Evolutionary conservation across 768 basidiomycete species (phyloP).

Genomic region (Rhodotorula toruloides): DNA sequence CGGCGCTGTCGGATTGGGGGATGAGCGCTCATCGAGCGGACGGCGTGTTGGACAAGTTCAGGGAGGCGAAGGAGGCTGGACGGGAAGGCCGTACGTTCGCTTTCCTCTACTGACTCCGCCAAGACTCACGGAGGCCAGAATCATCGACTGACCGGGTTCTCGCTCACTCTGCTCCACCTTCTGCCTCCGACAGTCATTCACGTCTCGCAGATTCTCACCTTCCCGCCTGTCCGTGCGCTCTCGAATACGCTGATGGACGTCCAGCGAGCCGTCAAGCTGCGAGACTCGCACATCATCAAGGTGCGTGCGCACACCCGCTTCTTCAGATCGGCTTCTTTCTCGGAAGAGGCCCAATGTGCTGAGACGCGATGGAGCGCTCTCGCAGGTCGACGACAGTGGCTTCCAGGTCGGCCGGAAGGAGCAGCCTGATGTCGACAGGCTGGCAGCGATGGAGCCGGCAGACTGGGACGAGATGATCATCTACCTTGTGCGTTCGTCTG

Average conservation of each 20-base stretch:
- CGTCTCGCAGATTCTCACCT: not conserved
- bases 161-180: not conserved
- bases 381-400: constrained; percentile 36
- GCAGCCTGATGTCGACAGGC: constrained; percentile 1
- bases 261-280: constrained; percentile 5
- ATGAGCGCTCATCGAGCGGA: not conserved
- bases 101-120: not conserved
- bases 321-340: too few species aligned
- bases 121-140: too few species aligned
- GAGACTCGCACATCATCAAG: constrained; percentile 2
- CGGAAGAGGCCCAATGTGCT: too few species aligned
- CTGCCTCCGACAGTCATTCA: not conserved
- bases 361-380: rapidly evolving
- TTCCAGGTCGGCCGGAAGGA: constrained; percentile 28
- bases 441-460: constrained; percentile 8
- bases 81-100: not conserved
- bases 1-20: constrained; percentile 4
- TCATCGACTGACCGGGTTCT: too few species aligned
- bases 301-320: not conserved
- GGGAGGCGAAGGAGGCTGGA: constrained; percentile 3
- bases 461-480: constrained; percentile 32
- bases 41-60: not conserved
- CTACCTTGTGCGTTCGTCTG: constrained; percentile 28
- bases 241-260: constrained; percentile 9
- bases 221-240: constrained; percentile 3